Conservation (phyloP, 2,329 filamentous ascomycete species). For the Orbilia javanica region DNA sequence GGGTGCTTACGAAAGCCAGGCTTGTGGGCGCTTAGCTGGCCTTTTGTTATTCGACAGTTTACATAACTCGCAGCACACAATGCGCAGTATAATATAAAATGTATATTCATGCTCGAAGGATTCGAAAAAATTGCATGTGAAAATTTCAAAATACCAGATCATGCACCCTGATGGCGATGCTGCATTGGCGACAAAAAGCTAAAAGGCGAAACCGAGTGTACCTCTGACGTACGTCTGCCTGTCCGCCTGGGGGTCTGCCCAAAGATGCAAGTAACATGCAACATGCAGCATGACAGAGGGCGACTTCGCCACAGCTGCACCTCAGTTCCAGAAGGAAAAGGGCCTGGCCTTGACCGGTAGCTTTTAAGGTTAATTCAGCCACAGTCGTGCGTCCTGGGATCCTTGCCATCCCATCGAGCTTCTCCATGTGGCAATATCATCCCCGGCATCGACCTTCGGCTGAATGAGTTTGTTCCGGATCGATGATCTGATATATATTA, state of each 20-base stretch:
- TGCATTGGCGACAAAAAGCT: neutral
- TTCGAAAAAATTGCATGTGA: constrained; percentile 23
- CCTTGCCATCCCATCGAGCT: constrained; percentile 15
- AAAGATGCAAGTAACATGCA: constrained; percentile 1
- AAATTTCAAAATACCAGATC: neutral
- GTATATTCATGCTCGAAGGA: neutral
- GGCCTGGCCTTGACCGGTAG: constrained; percentile 8
- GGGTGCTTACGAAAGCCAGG: constrained; percentile 18
- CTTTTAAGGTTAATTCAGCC: constrained; percentile 28
- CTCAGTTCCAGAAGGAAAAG: constrained; percentile 11
- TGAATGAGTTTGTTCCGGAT: neutral
- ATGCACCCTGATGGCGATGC: neutral
- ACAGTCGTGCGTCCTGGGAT: neutral
- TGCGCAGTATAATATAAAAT: too few species aligned
- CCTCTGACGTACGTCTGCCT: neutral
- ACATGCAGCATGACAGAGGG: neutral
- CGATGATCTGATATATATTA: neutral
- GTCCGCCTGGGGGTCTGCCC: neutral
- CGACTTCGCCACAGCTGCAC: constrained; percentile 21
- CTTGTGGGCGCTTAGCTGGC: constrained; percentile 23
- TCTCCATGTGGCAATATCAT: constrained; percentile 37
- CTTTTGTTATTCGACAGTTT: neutral
- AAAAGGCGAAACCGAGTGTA: constrained; percentile 12
- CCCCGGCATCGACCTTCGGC: constrained; percentile 5
- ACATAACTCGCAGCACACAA: neutral